Evolutionary conservation across 306 rosid species (phyloP), one percentile per base, ranked within the genome.

Genomic region (Mimosa pudica): DNA sequence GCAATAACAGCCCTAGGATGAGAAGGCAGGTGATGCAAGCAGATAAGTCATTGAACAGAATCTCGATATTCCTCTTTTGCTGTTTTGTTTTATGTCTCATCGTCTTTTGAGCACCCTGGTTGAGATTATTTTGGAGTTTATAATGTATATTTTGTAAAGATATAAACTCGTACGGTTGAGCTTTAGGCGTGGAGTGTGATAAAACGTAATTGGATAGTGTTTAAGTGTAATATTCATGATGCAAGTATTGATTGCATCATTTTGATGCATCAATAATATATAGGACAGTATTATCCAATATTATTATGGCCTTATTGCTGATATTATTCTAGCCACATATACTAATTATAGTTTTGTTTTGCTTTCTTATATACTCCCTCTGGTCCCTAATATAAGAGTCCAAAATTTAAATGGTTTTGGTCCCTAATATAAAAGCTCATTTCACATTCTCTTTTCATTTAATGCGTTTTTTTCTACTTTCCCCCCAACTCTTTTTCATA

Each of bases 21-120:
- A 91, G 98, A 83, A 93, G 97, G 85, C 97, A 82, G 36, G 96
- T 93, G 85, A 86, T 93, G 86, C 92, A 91, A 89, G 92, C 89
- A 63, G 89, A 90, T 42, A 96, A 91, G 77, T 96, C 89, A 7
- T 82, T 96, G 66, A 91, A 88, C 78, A 93, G 99, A 85, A 82
- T 96, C 79, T 91, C 97, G 10, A 65, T 91, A 60, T 96, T 96
- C 85, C 89, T 96, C 14, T 84, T 96, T 52, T 96, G 97, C 76
- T 96, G 97, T 81, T 79, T 90, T 60, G 84, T 96, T 77, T 78
- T 96, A 32, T 96, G 98, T 82, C 96, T 96, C 68, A 9, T 93
- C 1, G 90, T 96, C 58, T 96, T 96, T 82, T 96, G 58, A 92
- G 33, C 35, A 2, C 65, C 70, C 10, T 17, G 61, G 18, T 17